Evolutionary conservation across 2,329 filamentous ascomycete species (phyloP).

Genomic region (Cytospora mali): DNA sequence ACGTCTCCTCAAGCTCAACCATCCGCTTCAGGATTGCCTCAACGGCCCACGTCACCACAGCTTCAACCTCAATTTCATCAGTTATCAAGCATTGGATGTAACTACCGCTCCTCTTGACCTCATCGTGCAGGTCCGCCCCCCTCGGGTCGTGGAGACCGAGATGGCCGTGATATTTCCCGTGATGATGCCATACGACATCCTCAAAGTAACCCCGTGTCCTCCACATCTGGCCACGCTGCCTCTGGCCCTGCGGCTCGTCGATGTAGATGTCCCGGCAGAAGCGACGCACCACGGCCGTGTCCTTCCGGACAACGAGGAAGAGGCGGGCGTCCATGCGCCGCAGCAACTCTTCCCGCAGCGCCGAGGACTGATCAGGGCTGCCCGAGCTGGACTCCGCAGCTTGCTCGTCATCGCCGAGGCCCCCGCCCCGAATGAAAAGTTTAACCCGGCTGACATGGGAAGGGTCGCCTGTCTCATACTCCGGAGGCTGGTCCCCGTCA

Average conservation of each 20-base stretch:
- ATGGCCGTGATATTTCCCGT: background rate
- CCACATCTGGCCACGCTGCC: background rate
- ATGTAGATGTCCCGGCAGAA: conserved; percentile 27
- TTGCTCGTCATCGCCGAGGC: too few relatives aligned
- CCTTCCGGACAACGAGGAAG: conserved; percentile 29
- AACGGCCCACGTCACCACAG: background rate
- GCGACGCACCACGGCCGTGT: conserved; percentile 25
- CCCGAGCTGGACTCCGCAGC: too few relatives aligned
- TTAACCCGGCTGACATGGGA: too few relatives aligned
- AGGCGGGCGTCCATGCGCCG: conserved; percentile 29
- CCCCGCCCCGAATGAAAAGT: too few relatives aligned
- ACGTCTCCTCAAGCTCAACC: background rate
- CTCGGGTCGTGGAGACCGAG: too few relatives aligned
- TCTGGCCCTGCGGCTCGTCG: conserved; percentile 18
- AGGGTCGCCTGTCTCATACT: too few relatives aligned
- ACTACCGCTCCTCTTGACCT: too few relatives aligned
- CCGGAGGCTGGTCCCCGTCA: too few relatives aligned
- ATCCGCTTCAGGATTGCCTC: background rate
- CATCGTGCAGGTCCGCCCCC: too few relatives aligned
- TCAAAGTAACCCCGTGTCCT: background rate
- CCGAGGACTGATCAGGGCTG: too few relatives aligned
- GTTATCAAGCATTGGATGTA: background rate
- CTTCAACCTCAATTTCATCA: background rate
- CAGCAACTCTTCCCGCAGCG: conserved; percentile 10
- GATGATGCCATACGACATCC: background rate